Conservation (phyloP, 2,329 filamentous ascomycete species). For the Phialocephala sp. region DNA sequence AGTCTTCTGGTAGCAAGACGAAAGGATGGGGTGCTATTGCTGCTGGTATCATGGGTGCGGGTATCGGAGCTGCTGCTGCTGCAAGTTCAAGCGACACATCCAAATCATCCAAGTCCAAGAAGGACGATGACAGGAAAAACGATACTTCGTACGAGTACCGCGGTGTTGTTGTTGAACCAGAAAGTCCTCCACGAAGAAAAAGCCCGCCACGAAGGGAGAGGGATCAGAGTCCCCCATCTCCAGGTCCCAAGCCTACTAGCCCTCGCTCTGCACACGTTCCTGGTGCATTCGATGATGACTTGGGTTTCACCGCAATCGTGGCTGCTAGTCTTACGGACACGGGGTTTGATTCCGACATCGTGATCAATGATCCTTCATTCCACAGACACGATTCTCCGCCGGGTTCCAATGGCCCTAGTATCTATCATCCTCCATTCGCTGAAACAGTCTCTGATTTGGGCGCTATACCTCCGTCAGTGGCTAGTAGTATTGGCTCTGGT, state of each 20-base stretch:
- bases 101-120: slow-evolving; percentile 24
- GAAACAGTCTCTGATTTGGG: slow-evolving; percentile 54
- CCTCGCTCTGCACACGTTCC: slow-evolving; percentile 58
- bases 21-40: slow-evolving; percentile 60
- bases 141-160: slow-evolving; percentile 38
- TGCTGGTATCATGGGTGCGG: slow-evolving; percentile 54
- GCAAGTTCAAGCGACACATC: slow-evolving; percentile 34
- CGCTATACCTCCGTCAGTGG: slow-evolving; percentile 25
- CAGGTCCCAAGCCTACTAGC: slow-evolving; percentile 60
- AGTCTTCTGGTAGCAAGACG: slow-evolving; percentile 17
- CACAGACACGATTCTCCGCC: slow-evolving; percentile 68
- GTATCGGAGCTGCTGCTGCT: slow-evolving; percentile 41
- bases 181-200: slow-evolving; percentile 28
- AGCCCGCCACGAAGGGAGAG: slow-evolving; percentile 13
- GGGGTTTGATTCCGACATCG: slow-evolving; percentile 73
- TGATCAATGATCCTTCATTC: slow-evolving; percentile 69
- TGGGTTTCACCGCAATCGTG: slow-evolving; percentile 72
- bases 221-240: slow-evolving; percentile 52
- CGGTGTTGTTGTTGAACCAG: slow-evolving; percentile 38
- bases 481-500: slow-evolving; percentile 48
- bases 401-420: slow-evolving; percentile 56
- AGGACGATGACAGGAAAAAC: slow-evolving; percentile 23
- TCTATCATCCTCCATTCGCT: slow-evolving; percentile 56
- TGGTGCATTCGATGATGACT: slow-evolving; percentile 69
- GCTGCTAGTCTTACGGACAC: slow-evolving; percentile 72